phyloP scores from a whole-genome alignment of 2,329 filamentous ascomycete species.

The Fusarium multiceps region DNA sequence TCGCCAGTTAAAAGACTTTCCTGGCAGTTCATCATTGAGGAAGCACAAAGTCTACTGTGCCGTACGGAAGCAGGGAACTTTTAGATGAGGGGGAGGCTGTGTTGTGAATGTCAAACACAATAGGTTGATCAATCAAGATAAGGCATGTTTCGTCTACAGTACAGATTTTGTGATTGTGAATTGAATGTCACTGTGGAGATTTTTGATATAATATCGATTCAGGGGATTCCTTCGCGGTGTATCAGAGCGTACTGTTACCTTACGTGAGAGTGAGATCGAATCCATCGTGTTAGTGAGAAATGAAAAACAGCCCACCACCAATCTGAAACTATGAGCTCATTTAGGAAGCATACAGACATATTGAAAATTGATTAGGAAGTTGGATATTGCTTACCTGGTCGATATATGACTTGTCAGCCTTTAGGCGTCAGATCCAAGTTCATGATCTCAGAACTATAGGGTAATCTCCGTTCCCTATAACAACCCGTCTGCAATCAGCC shows the following conservation, averaged over 20 bases:
- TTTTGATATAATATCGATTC: neutral
- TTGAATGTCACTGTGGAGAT: neutral
- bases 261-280: neutral
- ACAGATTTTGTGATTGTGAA: slow-evolving; percentile 3
- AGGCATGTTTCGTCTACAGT: neutral
- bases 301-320: neutral
- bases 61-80: slow-evolving; percentile 18
- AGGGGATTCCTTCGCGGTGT: neutral
- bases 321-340: neutral
- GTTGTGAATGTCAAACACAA: neutral
- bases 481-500: neutral
- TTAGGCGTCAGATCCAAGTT: neutral
- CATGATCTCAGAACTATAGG: neutral
- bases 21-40: slow-evolving; percentile 3
- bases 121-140: neutral
- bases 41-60: slow-evolving; percentile 20
- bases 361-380: neutral
- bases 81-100: slow-evolving; percentile 23
- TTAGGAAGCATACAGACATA: neutral
- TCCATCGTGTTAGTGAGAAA: neutral
- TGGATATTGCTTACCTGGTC: neutral
- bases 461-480: neutral
- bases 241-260: neutral
- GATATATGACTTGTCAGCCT: neutral
- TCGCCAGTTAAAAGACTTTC: neutral